Percentiles rank a stretch among this genome's conserved stretches.
These are phyloP conservation scores for Apophysomyces ossiformis DNA, from an alignment of 371 early-diverging fungal genomes.

Conservation along the genomic window DNA sequence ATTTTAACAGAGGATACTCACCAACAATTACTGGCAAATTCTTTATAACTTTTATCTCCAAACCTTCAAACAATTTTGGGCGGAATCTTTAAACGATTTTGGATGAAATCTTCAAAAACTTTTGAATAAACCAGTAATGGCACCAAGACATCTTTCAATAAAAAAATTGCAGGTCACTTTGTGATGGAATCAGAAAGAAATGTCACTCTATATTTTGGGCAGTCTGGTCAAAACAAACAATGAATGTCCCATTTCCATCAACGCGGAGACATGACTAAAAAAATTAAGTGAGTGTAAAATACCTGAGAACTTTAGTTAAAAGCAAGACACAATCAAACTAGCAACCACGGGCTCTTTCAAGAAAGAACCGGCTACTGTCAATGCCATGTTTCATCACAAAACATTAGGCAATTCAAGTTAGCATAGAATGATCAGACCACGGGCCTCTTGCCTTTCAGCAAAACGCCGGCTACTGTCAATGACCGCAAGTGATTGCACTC, in stretches of 20 bases:
- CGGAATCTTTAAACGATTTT: too few species aligned
- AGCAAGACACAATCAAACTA: conserved; percentile 1
- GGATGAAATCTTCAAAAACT: too few species aligned
- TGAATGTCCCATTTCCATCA: background rate
- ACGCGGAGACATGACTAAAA: conserved; percentile 1
- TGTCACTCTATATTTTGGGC: background rate
- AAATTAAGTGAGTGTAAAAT: background rate
- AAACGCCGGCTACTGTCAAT: background rate
- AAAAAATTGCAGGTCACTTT: too few species aligned
- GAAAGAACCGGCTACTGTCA: conserved; percentile 1
- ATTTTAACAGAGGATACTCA: too few species aligned
- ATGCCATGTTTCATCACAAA: conserved; percentile 1
- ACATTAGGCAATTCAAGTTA: conserved; percentile 1
- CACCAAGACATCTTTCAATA: too few species aligned
- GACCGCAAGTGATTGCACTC: background rate
- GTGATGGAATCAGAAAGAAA: too few species aligned
- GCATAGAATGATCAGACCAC: background rate
- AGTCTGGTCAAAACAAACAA: background rate
- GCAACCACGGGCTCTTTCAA: background rate
- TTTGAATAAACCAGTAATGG: too few species aligned
- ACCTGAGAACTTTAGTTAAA: background rate
- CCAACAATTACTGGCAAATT: too few species aligned
- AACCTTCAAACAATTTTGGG: too few species aligned
- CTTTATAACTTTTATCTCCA: too few species aligned
- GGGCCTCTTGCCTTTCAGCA: conserved; percentile 1